Evolutionary conservation across 1,139 yeast species (phyloP), one percentile per base, ranked within the genome.

Genomic region (Zygoascus sp.): DNA sequence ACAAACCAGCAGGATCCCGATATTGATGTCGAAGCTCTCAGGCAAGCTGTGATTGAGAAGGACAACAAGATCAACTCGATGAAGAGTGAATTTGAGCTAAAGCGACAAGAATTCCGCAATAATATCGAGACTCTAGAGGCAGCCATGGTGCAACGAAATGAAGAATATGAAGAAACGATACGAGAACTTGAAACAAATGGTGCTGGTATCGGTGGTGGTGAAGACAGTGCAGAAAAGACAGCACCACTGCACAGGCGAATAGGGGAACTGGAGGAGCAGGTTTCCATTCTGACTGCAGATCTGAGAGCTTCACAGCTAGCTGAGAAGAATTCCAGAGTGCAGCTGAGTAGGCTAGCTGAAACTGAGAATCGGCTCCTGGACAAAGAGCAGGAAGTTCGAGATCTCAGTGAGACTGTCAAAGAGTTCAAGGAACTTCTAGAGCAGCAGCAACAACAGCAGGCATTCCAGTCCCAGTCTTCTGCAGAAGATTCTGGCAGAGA

Each of bases 91-190:
- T 57, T 61, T 32, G 68, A 63, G 30, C 56, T 52, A 16, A 61
- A 64, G 48, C 56, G 71, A 17, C 54, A 50, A 20, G 69, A 67
- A 50, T 65, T 65, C 50, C 51, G 68, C 34, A 51, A 47, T 20
- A 57, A 62, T 11, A 57, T 62, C 23, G 65, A 62, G 42, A 53
- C 58, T n/a, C 53, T 63, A 13, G 63, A 63, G 43, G 49, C 48
- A 10, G 66, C 64, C 21, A 54, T 62, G 53, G 57, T 53, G 30
- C 64, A 59, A 27, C 21, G 45, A 13, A 44, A 41, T 15, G 40
- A 42, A 15, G 45, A 46, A n/a, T 38, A 36, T 17, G 45, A 37
- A 17, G 42, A 41, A 8, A 20, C 25, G 7, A 30, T 41, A n/a
- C 16, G 32, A 32, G 46, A 48, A 15, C 50, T 63, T 21, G 58